Percentiles rank a stretch among this genome's conserved stretches.
phyloP scores from a whole-genome alignment of 257 asterid species.

The Fraxinus pennsylvanica region DNA sequence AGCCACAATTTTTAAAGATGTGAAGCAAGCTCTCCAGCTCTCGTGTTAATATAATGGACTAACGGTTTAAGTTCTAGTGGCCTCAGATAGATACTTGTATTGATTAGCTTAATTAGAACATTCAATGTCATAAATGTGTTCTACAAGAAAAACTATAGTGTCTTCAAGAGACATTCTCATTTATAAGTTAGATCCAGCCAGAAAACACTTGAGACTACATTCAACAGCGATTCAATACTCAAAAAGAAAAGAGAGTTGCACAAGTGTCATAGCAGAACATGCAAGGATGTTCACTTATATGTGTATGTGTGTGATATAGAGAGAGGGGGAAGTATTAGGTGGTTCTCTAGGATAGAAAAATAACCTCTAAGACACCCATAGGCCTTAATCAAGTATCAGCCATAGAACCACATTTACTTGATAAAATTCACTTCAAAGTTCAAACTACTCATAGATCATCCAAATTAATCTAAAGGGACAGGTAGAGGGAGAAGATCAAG shows the following conservation, averaged over 20 bases:
- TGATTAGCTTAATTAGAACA: neutral
- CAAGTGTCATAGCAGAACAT: neutral
- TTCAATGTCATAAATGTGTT: neutral
- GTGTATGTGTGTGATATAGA: neutral
- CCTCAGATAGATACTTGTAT: neutral
- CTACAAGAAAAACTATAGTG: neutral
- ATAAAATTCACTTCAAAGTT: conserved; percentile 5
- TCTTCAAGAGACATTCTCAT: neutral
- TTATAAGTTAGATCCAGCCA: neutral
- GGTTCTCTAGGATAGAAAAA: neutral
- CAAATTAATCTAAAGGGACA: conserved; percentile 1
- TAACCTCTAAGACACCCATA: conserved; percentile 9
- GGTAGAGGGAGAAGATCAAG: neutral
- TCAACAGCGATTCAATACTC: neutral
- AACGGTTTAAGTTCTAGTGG: neutral
- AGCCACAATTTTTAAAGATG: neutral
- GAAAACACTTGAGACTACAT: neutral
- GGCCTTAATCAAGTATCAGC: conserved; percentile 14
- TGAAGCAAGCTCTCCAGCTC: neutral
- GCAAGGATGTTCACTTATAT: neutral
- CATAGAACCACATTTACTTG: conserved; percentile 6
- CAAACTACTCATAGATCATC: conserved; percentile 4
- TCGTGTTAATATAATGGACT: neutral
- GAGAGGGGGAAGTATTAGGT: too few relatives aligned
- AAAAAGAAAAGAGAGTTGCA: neutral